Conservation (phyloP, 2,329 filamentous ascomycete species). For the Bertia moriformis region DNA sequence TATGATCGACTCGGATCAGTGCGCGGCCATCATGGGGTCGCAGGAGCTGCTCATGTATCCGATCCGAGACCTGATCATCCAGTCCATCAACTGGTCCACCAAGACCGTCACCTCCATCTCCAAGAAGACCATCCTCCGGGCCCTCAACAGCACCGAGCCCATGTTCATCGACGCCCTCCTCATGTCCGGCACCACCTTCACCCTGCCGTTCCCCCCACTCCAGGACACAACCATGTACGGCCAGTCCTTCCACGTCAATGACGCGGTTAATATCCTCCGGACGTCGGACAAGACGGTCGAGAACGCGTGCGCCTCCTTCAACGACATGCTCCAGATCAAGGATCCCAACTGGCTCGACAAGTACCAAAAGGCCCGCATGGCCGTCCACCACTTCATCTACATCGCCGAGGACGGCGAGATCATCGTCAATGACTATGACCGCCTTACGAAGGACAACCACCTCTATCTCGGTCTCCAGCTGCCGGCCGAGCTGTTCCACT, state of each 20-base stretch:
- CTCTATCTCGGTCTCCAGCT: conserved; percentile 82
- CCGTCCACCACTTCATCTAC: conserved; percentile 75
- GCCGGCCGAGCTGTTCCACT: conserved; percentile 79
- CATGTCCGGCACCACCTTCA: conserved; percentile 68
- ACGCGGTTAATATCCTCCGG: conserved; percentile 67
- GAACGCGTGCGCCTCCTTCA: conserved; percentile 61
- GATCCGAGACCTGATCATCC: conserved; percentile 61
- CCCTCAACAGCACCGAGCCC: conserved; percentile 49
- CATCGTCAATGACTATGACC: conserved; percentile 56
- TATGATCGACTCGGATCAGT: conserved; percentile 48
- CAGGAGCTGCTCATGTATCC: conserved; percentile 78
- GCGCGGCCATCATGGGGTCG: conserved; percentile 67
- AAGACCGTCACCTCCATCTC: conserved; percentile 46
- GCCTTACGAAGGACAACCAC: conserved; percentile 69
- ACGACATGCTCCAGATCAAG: conserved; percentile 60
- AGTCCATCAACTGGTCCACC: conserved; percentile 51
- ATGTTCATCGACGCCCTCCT: conserved; percentile 74
- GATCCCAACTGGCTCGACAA: conserved; percentile 69
- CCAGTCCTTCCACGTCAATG: conserved; percentile 49
- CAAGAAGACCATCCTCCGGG: conserved; percentile 57
- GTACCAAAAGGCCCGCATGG: conserved; percentile 74
- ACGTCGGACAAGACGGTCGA: conserved; percentile 56
- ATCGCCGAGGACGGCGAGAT: conserved; percentile 66
- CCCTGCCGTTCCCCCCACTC: conserved; percentile 66
- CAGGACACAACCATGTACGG: conserved; percentile 39